phyloP scores from a whole-genome alignment of 495 filamentous ascomycete genomes.

The Neurospora sp. region DNA sequence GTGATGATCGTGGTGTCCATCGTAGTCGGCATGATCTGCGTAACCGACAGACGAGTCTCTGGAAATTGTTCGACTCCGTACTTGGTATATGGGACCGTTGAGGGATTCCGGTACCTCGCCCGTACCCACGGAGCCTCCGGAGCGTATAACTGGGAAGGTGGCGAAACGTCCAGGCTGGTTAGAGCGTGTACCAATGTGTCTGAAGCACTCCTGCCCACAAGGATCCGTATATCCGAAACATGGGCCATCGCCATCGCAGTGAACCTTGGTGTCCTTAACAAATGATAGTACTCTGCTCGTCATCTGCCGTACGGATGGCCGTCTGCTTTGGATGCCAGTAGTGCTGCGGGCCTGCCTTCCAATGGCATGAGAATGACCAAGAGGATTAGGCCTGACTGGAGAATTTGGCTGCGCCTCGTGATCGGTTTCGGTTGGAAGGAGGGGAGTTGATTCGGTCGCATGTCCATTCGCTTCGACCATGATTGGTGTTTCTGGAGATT shows the following conservation, averaged over 20 bases:
- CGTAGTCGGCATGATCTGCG: neutral
- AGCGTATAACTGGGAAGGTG: constrained; percentile 8
- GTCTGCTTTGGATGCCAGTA: constrained; percentile 13
- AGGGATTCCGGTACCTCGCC: neutral
- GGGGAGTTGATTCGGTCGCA: constrained; percentile 21
- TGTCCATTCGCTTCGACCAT: constrained; percentile 11
- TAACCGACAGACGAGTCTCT: neutral
- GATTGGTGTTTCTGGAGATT: constrained; percentile 9
- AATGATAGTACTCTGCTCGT: constrained; percentile 50
- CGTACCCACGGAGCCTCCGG: neutral
- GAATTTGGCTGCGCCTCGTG: neutral
- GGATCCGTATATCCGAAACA: constrained; percentile 81
- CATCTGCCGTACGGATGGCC: constrained; percentile 36
- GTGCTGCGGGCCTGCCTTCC: constrained; percentile 1
- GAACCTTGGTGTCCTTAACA: constrained; percentile 53
- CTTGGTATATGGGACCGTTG: neutral
- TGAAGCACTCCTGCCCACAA: constrained; percentile 75
- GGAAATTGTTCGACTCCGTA: neutral
- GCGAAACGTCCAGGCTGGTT: constrained; percentile 13
- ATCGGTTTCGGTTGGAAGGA: constrained; percentile 6
- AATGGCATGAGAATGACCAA: constrained; percentile 4
- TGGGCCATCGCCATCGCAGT: constrained; percentile 64
- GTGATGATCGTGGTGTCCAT: constrained; percentile 8
- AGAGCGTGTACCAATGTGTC: constrained; percentile 29
- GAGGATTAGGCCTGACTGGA: neutral